phyloP scores from a whole-genome alignment of 208 protist genomes.

The Crithidia acanthocephali region DNA sequence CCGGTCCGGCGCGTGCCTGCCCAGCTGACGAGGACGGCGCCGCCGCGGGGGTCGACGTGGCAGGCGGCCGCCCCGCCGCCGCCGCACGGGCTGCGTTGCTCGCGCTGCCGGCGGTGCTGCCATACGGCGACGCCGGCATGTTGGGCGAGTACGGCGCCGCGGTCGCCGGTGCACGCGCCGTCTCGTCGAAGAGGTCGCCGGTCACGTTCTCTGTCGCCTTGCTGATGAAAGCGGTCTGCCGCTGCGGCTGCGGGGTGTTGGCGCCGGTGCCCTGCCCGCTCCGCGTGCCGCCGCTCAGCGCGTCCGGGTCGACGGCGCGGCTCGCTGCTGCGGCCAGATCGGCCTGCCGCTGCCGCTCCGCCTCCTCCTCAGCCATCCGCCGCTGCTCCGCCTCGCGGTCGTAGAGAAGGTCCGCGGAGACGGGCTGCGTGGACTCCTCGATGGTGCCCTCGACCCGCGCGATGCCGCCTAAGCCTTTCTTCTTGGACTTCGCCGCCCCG shows the following conservation, averaged over 20 bases:
- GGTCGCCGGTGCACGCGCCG: constrained; percentile 7
- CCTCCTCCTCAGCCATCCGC: constrained; percentile 37
- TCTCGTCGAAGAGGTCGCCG: constrained; percentile 38
- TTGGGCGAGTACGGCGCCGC: constrained; percentile 14
- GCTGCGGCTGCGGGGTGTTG: constrained; percentile 19
- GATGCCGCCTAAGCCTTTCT: constrained; percentile 60
- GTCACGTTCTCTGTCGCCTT: constrained; percentile 31
- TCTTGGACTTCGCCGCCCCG: constrained; percentile 36
- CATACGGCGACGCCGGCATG: constrained; percentile 1
- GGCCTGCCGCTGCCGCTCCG: constrained; percentile 31
- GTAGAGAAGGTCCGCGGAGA: constrained; percentile 64
- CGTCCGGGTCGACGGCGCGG: constrained; percentile 30
- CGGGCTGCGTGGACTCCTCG: constrained; percentile 54
- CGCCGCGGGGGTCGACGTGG: not conserved
- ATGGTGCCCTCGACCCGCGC: constrained; percentile 52
- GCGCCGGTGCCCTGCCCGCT: not conserved
- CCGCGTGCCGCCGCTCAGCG: constrained; percentile 10
- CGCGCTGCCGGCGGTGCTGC: constrained; percentile 5
- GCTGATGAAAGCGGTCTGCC: constrained; percentile 35
- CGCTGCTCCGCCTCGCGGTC: constrained; percentile 40
- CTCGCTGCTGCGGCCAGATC: constrained; percentile 32
- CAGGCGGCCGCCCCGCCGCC: not conserved
- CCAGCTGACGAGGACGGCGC: constrained; percentile 1
- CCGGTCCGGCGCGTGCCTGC: constrained; percentile 43
- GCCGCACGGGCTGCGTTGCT: not conserved